Evolutionary conservation across 2,329 filamentous ascomycete genomes (phyloP).

Genomic region (Botrytis squamosa): DNA sequence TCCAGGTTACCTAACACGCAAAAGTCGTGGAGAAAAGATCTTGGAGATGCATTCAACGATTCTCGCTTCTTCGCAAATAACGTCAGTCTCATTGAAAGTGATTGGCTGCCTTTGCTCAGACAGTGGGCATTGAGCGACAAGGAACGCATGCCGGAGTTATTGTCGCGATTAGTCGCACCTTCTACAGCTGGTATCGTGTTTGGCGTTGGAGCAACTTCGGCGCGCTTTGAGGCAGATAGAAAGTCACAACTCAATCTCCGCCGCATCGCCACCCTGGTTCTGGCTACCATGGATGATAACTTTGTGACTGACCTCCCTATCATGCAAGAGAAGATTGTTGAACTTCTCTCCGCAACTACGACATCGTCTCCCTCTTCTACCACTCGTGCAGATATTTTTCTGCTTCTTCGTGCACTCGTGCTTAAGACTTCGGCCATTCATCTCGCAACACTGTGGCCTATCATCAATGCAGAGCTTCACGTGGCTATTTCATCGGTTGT

Average conservation of each 20-base stretch:
- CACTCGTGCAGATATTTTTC: conserved; percentile 85
- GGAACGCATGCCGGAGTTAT: conserved; percentile 78
- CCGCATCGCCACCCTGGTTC: conserved; percentile 73
- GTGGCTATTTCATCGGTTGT: conserved; percentile 73
- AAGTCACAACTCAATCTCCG: conserved; percentile 88
- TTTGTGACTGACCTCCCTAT: conserved; percentile 73
- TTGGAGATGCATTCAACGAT: conserved; percentile 90
- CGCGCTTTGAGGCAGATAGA: conserved; percentile 89
- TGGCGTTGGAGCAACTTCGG: conserved; percentile 93
- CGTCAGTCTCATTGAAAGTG: conserved; percentile 61
- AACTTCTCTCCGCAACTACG: conserved; percentile 78
- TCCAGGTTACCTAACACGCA: conserved; percentile 75
- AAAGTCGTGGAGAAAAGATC: conserved; percentile 90
- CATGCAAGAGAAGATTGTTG: conserved; percentile 80
- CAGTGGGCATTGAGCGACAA: conserved; percentile 88
- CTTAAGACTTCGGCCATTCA: conserved; percentile 78
- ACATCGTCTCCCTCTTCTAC: conserved; percentile 89
- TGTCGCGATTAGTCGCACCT: conserved; percentile 76
- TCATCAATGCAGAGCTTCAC: conserved; percentile 83
- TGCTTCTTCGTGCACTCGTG: conserved; percentile 78
- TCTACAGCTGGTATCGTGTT: conserved; percentile 96
- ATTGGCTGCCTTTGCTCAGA: conserved; percentile 80
- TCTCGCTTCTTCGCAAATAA: conserved; percentile 76
- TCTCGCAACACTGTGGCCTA: conserved; percentile 82
- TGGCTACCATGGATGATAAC: conserved; percentile 74